Evolutionary conservation across 257 asterid species (phyloP).

Genomic region (Vinca minor): DNA sequence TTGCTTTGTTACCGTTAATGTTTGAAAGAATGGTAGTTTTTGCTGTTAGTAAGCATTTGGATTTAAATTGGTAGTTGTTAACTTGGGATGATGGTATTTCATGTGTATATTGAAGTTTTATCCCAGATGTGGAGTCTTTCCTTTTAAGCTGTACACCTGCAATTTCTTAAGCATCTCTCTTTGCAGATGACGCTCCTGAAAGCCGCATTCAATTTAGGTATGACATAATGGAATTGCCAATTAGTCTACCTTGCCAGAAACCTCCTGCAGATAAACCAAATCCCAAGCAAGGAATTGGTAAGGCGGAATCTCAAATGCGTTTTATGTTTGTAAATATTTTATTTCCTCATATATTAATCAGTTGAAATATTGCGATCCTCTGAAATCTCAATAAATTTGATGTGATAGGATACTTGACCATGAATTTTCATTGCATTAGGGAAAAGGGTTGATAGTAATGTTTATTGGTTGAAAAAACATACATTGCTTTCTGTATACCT

Average conservation of each 20-base stretch:
- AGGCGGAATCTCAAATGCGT: constrained; percentile 17
- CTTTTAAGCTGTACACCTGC: neutral
- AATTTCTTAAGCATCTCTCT: neutral
- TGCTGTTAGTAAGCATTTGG: neutral
- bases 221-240: constrained; percentile 78
- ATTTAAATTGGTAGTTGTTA: neutral
- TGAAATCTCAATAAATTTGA: neutral
- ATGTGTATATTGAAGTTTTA: neutral
- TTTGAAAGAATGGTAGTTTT: neutral
- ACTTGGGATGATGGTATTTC: neutral
- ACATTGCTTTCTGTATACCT: neutral
- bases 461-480: neutral
- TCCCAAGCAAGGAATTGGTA: constrained; percentile 94
- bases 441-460: neutral
- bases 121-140: neutral
- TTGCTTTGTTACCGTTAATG: neutral
- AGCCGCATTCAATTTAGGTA: constrained; percentile 59
- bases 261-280: constrained; percentile 95
- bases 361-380: neutral
- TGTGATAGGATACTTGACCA: too few relatives aligned
- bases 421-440: neutral
- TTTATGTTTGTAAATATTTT: neutral
- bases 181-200: constrained; percentile 62
- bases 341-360: neutral
- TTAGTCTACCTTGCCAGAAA: constrained; percentile 72